phyloP scores from a whole-genome alignment of 2,329 filamentous ascomycete genomes.

The Cladorrhinum sp. region DNA sequence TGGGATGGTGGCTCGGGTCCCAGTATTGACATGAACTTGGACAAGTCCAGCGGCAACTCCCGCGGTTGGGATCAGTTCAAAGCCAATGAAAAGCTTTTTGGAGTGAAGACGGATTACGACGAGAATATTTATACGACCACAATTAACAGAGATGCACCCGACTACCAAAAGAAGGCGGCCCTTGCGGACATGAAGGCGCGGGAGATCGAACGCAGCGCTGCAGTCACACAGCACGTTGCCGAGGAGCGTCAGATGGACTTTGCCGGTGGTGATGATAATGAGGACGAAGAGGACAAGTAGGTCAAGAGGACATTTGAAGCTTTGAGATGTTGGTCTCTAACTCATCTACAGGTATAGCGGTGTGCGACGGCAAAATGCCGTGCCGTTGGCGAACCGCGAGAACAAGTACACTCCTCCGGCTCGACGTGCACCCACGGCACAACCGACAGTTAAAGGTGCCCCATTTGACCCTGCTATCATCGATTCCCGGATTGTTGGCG shows the following conservation, averaged over 20 bases:
- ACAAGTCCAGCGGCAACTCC: constrained; percentile 48
- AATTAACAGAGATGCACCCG: constrained; percentile 80
- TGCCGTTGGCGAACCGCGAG: constrained; percentile 49
- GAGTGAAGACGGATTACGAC: constrained; percentile 84
- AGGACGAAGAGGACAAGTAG: constrained; percentile 91
- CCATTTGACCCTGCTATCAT: constrained; percentile 89
- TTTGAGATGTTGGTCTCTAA: constrained; percentile 14
- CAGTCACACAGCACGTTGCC: constrained; percentile 77
- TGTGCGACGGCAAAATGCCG: constrained; percentile 69
- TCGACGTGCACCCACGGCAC: constrained; percentile 71
- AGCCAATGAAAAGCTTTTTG: constrained; percentile 82
- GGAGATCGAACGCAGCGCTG: constrained; percentile 77
- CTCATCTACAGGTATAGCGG: constrained; percentile 72
- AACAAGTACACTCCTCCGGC: constrained; percentile 90
- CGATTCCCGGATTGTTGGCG: constrained; percentile 68
- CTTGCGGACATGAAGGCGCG: constrained; percentile 79
- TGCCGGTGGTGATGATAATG: constrained; percentile 61
- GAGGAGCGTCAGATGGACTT: constrained; percentile 80
- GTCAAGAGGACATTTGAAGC: constrained; percentile 27
- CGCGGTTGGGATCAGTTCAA: constrained; percentile 89
- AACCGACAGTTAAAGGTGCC: constrained; percentile 70
- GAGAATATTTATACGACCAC: constrained; percentile 92
- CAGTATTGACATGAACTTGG: constrained; percentile 67
- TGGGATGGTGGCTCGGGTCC: constrained; percentile 72
- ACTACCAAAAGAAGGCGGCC: constrained; percentile 74